A percentile compares a stretch with the other conserved stretches of the same genome.
These are phyloP conservation scores for Penicillium sp. DNA, from an alignment of 2,329 filamentous ascomycete genomes.

Conservation along the genomic window DNA sequence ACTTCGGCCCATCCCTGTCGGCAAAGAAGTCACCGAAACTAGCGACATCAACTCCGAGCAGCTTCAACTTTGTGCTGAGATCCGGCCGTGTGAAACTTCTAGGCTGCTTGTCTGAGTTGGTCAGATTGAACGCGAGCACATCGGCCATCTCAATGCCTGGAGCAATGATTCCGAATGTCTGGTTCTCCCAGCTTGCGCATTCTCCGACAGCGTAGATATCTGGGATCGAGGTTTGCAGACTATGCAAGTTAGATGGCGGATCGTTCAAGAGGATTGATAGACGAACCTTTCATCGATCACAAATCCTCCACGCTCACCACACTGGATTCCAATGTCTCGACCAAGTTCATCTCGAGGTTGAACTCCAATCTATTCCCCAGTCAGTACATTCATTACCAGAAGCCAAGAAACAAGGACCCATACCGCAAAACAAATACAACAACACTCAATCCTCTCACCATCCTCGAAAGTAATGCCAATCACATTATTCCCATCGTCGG, in stretches of 20 bases:
- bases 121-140: conserved; percentile 86
- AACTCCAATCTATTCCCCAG: conserved; percentile 66
- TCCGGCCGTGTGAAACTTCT: conserved; percentile 77
- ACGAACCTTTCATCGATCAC: conserved; percentile 53
- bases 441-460: conserved; percentile 72
- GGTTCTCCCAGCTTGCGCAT: conserved; percentile 83
- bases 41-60: conserved; percentile 86
- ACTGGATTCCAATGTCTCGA: conserved; percentile 66
- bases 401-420: conserved; percentile 18
- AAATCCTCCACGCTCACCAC: conserved; percentile 69
- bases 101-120: conserved; percentile 69
- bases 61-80: conserved; percentile 86
- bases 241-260: conserved; percentile 14
- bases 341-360: conserved; percentile 78
- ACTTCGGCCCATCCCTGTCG: conserved; percentile 76
- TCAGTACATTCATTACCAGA: background rate
- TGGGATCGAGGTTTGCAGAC: conserved; percentile 66
- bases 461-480: conserved; percentile 77
- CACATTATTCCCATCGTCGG: conserved; percentile 66
- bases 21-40: conserved; percentile 95
- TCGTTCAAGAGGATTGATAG: background rate
- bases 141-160: conserved; percentile 93
- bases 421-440: conserved; percentile 79
- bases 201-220: conserved; percentile 87
- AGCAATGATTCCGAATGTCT: conserved; percentile 85